Evolutionary conservation across 1,284 basidiomycete species (phyloP).

Genomic region (Sporisorium exsertum): DNA sequence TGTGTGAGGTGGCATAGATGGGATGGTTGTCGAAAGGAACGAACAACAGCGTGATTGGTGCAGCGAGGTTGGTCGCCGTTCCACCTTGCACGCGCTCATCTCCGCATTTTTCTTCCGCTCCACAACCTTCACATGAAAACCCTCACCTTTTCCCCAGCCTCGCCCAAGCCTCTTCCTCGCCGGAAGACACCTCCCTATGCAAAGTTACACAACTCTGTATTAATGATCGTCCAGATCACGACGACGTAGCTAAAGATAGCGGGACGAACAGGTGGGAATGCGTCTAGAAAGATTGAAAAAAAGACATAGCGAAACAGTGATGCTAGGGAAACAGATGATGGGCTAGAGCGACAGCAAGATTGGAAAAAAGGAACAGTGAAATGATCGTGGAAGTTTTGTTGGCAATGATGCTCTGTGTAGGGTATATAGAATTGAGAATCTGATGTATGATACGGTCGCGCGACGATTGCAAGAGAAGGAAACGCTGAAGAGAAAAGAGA

Average conservation of each 20-base stretch:
- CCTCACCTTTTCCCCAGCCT: neutral
- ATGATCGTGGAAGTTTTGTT: neutral
- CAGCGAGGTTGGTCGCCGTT: neutral
- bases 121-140: neutral
- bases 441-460: neutral
- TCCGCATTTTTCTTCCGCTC: neutral
- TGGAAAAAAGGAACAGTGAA: neutral
- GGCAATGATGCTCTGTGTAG: neutral
- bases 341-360: constrained; percentile 2
- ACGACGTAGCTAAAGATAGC: neutral
- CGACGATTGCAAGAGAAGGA: neutral
- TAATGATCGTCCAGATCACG: neutral
- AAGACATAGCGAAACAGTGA: neutral
- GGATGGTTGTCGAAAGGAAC: neutral
- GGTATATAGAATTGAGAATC: neutral
- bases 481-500: neutral
- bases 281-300: constrained; percentile 1
- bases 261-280: neutral
- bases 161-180: no score
- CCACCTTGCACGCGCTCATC: neutral
- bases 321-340: constrained; percentile 12
- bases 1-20: neutral
- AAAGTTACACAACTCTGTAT: neutral
- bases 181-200: no score
- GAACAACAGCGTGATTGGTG: neutral